A percentile compares a stretch with the other conserved stretches of the same genome.
These are phyloP conservation scores for Candida ortonii DNA, from an alignment of 805 yeast genomes.

Conservation along the genomic window DNA sequence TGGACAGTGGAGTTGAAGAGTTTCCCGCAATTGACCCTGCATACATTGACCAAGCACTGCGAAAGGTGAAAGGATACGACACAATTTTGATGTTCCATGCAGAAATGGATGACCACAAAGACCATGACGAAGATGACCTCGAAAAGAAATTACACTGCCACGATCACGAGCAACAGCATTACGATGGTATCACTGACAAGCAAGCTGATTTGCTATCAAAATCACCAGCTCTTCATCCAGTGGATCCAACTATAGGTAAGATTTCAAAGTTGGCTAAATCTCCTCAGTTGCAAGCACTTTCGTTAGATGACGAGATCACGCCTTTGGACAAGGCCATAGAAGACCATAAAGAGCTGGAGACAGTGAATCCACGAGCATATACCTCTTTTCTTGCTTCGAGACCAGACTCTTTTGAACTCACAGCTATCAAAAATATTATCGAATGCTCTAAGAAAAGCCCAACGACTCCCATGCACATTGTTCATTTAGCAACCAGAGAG, in stretches of 20 bases:
- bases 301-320: slow-evolving; percentile 22
- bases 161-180: slow-evolving; percentile 36
- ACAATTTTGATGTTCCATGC: slow-evolving; percentile 92
- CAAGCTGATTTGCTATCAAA: slow-evolving; percentile 54
- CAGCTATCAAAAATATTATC: slow-evolving; percentile 75
- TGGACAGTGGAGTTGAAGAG: slow-evolving; percentile 95
- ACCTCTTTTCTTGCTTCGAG: slow-evolving; percentile 76
- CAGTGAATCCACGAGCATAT: slow-evolving; percentile 61
- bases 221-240: slow-evolving; percentile 55
- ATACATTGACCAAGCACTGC: slow-evolving; percentile 68
- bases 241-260: slow-evolving; percentile 55
- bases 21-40: slow-evolving; percentile 75
- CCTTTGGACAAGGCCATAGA: slow-evolving; percentile 25
- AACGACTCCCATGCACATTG: slow-evolving; percentile 74
- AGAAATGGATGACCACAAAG: slow-evolving; percentile 53
- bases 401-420: slow-evolving; percentile 84
- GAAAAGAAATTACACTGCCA: slow-evolving; percentile 40
- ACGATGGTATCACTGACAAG: slow-evolving; percentile 41
- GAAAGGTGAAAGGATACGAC: slow-evolving; percentile 53
- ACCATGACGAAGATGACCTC: slow-evolving; percentile 25
- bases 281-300: slow-evolving; percentile 19
- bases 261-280: slow-evolving; percentile 40
- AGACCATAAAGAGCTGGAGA: slow-evolving; percentile 31
- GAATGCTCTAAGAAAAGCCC: slow-evolving; percentile 57
- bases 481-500: slow-evolving; percentile 82